A percentile compares a stretch with the other conserved stretches of the same genome.
These are phyloP conservation scores for Asterochloris sp. DNA, from an alignment of 139 green algal species.

Conservation along the genomic window DNA sequence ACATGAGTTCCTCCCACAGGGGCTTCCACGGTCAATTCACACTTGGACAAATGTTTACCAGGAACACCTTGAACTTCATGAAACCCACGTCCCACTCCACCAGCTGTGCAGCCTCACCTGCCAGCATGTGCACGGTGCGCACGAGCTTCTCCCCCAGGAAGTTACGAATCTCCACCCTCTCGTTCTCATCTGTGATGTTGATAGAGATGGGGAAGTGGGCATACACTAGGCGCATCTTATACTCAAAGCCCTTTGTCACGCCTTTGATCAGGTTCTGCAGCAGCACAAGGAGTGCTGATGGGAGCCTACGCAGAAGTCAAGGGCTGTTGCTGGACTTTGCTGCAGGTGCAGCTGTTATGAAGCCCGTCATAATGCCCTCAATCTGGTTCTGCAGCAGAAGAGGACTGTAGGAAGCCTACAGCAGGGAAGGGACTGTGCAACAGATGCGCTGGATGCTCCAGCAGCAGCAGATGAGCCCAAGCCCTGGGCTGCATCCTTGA, in stretches of 20 bases:
- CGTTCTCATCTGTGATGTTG: constrained; percentile 85
- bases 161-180: constrained; percentile 94
- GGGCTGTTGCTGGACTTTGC: background rate
- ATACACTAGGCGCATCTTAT: constrained; percentile 99
- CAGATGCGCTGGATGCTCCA: too few species aligned
- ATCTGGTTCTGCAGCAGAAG: constrained; percentile 51
- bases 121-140: constrained; percentile 89
- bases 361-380: constrained; percentile 76
- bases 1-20: too few species aligned
- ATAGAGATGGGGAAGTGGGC: constrained; percentile 99
- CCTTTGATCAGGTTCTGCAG: constrained; percentile 67
- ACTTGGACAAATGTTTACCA: background rate
- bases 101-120: constrained; percentile 26
- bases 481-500: background rate
- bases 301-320: background rate
- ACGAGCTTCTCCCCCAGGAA: constrained; percentile 99
- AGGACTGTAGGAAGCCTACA: too few species aligned
- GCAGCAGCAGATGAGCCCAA: background rate
- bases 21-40: too few species aligned
- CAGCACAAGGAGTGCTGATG: background rate
- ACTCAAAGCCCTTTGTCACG: constrained; percentile 88
- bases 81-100: too few species aligned
- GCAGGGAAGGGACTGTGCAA: too few species aligned
- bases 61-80: background rate
- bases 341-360: constrained; percentile 13